phyloP scores from a whole-genome alignment of 2,329 filamentous ascomycete species.

The Macrophomina phaseolina region DNA sequence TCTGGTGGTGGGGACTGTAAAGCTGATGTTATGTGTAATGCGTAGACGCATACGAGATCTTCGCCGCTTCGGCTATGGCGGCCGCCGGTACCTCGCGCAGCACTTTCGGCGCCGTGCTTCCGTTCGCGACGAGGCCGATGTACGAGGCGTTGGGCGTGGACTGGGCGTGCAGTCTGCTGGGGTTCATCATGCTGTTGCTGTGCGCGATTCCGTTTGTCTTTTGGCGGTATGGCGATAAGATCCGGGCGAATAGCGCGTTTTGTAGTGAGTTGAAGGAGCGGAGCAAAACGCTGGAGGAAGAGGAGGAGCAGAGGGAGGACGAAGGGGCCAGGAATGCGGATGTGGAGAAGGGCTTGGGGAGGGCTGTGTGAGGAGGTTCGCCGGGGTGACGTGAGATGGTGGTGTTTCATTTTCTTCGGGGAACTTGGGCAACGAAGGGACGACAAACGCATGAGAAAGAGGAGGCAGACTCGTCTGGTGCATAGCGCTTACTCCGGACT shows the following conservation, averaged over 20 bases:
- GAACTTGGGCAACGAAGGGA: background rate
- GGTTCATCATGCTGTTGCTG: slow-evolving; percentile 55
- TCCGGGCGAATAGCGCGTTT: slow-evolving; percentile 65
- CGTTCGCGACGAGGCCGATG: slow-evolving; percentile 60
- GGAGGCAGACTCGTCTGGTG: background rate
- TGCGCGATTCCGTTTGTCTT: slow-evolving; percentile 65
- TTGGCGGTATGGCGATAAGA: slow-evolving; percentile 58
- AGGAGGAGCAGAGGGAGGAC: background rate
- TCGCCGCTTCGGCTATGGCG: slow-evolving; percentile 78
- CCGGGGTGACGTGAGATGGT: too few relatives aligned
- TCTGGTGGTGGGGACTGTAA: background rate
- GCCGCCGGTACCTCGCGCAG: slow-evolving; percentile 83
- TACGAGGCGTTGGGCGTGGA: slow-evolving; percentile 72
- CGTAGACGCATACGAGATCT: slow-evolving; percentile 69
- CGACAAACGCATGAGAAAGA: background rate
- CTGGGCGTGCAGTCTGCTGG: slow-evolving; percentile 64
- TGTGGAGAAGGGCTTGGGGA: background rate
- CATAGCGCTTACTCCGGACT: too few relatives aligned
- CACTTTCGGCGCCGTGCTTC: slow-evolving; percentile 70
- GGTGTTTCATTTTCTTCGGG: background rate
- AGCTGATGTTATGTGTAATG: background rate
- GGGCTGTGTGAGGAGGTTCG: background rate
- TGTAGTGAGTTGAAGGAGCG: slow-evolving; percentile 64
- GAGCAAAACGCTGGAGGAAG: slow-evolving; percentile 33
- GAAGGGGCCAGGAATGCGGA: background rate